Percentiles rank a stretch among this genome's conserved stretches.
Evolutionary conservation across 176 grass and related monocot species (phyloP).

Genomic region (Melocanna baccifera): DNA sequence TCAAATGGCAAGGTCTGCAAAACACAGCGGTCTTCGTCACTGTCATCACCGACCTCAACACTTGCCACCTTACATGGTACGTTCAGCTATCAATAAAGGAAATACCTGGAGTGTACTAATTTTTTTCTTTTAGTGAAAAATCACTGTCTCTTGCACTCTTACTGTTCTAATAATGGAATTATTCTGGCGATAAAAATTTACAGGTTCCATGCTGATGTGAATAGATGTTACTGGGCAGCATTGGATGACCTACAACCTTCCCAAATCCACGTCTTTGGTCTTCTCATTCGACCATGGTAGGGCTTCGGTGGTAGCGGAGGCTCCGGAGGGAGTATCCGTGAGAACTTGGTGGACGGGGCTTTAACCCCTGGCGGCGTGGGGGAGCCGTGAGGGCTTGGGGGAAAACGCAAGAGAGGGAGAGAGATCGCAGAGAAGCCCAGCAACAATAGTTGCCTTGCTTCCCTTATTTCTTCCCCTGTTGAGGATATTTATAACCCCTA

Average conservation of each 20-base stretch:
- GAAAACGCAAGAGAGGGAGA: too few species aligned
- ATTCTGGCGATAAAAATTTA: not conserved
- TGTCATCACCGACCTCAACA: constrained; percentile 96
- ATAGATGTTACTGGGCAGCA: constrained; percentile 97
- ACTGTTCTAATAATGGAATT: not conserved
- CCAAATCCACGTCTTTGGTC: constrained; percentile 84
- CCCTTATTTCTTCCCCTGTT: too few species aligned
- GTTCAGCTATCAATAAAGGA: not conserved
- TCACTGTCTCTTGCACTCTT: not conserved
- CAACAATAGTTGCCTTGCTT: too few species aligned
- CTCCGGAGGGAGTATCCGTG: too few species aligned
- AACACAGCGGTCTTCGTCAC: constrained; percentile 84
- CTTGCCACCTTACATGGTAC: constrained; percentile 93
- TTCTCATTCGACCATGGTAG: constrained; percentile 93
- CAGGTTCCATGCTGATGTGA: constrained; percentile 93
- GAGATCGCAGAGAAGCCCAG: too few species aligned
- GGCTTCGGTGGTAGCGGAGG: too few species aligned
- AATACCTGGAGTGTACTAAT: not conserved
- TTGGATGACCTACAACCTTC: constrained; percentile 70
- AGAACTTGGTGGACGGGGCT: too few species aligned
- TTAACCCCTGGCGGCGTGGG: too few species aligned
- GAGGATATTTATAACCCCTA: too few species aligned
- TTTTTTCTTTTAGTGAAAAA: not conserved
- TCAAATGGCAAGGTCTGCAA: constrained; percentile 97
- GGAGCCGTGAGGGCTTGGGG: too few species aligned